These are phyloP conservation scores for Thymus quinquecostatus DNA, from an alignment of 257 asterid genomes.

Conservation along the genomic window DNA sequence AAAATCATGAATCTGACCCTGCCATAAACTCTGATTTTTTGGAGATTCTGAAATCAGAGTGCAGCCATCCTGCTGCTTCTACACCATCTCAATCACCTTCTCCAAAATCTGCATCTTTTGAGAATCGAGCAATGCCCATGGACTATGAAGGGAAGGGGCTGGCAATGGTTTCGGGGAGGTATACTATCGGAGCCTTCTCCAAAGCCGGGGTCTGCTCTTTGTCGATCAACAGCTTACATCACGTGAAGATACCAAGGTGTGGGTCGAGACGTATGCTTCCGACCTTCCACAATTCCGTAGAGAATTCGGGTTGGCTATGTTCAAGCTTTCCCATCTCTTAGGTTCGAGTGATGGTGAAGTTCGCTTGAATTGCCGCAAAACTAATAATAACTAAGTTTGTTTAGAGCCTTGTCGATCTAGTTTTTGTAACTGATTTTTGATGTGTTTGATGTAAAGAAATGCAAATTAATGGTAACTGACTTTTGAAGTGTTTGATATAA, in stretches of 20 bases:
- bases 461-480: too few relatives aligned
- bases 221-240: conserved; percentile 79
- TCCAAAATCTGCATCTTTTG: conserved; percentile 31
- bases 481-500: too few relatives aligned
- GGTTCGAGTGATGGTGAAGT: conserved; percentile 59
- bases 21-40: conserved; percentile 63
- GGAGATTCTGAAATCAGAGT: conserved; percentile 47
- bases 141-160: conserved; percentile 85
- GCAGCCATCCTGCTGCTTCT: conserved; percentile 40
- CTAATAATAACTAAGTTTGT: conserved; percentile 16
- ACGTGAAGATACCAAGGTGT: conserved; percentile 48
- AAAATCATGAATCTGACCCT: conserved; percentile 38
- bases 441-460: too few relatives aligned
- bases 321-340: conserved; percentile 62
- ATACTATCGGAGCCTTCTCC: conserved; percentile 68
- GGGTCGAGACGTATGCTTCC: conserved; percentile 71
- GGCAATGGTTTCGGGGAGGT: conserved; percentile 60
- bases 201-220: conserved; percentile 57
- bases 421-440: too few relatives aligned
- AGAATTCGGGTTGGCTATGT: conserved; percentile 69
- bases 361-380: conserved; percentile 56
- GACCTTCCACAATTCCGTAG: conserved; percentile 52
- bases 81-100: conserved; percentile 42
- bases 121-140: conserved; percentile 58
- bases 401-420: too few relatives aligned